Conservation (phyloP, 176 grass and related monocot species). For the Ananas comosus region DNA sequence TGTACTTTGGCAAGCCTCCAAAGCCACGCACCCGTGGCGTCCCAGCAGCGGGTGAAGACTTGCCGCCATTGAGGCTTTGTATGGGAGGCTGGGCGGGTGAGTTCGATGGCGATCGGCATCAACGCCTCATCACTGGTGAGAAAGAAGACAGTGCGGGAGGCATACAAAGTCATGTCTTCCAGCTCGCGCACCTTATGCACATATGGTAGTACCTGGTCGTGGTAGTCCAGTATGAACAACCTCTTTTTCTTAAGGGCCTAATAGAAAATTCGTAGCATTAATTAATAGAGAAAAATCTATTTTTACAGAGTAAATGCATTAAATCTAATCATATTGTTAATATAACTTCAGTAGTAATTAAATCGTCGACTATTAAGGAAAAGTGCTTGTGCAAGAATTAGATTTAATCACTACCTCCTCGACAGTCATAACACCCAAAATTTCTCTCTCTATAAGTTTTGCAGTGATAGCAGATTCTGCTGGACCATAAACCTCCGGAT, state of each 20-base stretch:
- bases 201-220: conserved; percentile 68
- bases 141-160: conserved; percentile 62
- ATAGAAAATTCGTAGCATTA: not conserved
- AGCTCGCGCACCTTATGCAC: conserved; percentile 50
- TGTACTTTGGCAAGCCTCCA: conserved; percentile 88
- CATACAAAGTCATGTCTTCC: conserved; percentile 43
- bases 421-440: conserved; percentile 38
- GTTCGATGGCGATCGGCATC: conserved; percentile 59
- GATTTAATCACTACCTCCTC: conserved; percentile 23
- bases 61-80: conserved; percentile 44
- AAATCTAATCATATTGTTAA: not conserved
- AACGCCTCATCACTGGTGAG: conserved; percentile 37
- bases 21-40: conserved; percentile 60
- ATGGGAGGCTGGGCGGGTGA: conserved; percentile 48
- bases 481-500: conserved; percentile 57
- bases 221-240: conserved; percentile 76
- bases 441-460: conserved; percentile 53
- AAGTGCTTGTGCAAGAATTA: not conserved
- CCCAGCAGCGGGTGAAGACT: conserved; percentile 39
- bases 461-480: conserved; percentile 51
- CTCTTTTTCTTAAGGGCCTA: conserved; percentile 47
- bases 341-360: too few species aligned
- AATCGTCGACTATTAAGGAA: too few species aligned
- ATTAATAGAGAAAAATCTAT: not conserved
- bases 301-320: too few species aligned